Conservation (phyloP, 192 early-diverging fungal species). For the Anaeromyces robustus region DNA sequence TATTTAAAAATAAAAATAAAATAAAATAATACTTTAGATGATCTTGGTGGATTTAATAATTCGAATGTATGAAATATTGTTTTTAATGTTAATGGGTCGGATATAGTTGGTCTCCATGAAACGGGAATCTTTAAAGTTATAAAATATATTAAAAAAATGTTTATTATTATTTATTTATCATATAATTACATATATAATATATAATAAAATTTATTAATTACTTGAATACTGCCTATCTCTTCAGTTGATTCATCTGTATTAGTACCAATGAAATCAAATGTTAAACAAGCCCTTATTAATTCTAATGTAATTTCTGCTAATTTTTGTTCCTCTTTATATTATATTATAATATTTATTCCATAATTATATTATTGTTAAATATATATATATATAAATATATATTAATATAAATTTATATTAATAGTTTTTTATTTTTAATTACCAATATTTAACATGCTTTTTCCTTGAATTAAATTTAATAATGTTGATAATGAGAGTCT, state of each 20-base stretch:
- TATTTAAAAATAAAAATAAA: neutral
- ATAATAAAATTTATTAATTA: too few relatives aligned
- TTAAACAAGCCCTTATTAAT: conserved; percentile 50
- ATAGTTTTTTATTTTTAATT: too few relatives aligned
- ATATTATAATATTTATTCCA: too few relatives aligned
- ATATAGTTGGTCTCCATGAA: conserved; percentile 59
- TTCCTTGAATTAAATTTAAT: conserved; percentile 13
- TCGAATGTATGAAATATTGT: conserved; percentile 53
- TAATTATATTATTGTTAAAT: neutral
- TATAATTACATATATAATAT: too few relatives aligned
- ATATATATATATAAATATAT: neutral
- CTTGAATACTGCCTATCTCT: conserved; percentile 51
- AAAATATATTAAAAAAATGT: too few relatives aligned
- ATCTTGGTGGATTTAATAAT: conserved; percentile 33
- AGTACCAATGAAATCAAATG: conserved; percentile 71
- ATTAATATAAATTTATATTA: neutral
- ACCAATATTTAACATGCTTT: conserved; percentile 22
- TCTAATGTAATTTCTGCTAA: conserved; percentile 29
- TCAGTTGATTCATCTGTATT: conserved; percentile 62
- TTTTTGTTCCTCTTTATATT: conserved; percentile 13
- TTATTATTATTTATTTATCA: too few relatives aligned
- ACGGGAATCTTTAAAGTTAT: conserved; percentile 55
- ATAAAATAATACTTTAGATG: conserved; percentile 17
- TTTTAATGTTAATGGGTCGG: conserved; percentile 52
- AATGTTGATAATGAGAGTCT: conserved; percentile 18